Conservation (phyloP, 2,329 filamentous ascomycete species). For the Tetracladium maxilliforme region DNA sequence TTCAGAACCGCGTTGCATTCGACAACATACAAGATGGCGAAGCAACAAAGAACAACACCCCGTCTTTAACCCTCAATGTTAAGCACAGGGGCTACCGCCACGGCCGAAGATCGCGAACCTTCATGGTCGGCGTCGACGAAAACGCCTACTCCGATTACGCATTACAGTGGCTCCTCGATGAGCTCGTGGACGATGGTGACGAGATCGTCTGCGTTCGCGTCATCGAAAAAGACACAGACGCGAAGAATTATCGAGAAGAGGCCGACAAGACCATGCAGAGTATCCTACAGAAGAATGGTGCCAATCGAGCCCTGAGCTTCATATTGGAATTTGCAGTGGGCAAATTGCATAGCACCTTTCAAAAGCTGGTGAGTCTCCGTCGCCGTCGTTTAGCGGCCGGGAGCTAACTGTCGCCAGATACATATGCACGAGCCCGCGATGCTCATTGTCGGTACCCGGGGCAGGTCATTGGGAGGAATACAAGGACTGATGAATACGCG, state of each 20-base stretch:
- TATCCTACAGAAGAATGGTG: constrained; percentile 54
- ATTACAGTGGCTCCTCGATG: constrained; percentile 60
- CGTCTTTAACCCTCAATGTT: constrained; percentile 54
- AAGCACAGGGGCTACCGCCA: constrained; percentile 60
- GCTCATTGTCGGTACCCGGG: constrained; percentile 56
- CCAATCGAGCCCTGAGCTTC: constrained; percentile 56
- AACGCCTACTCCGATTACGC: constrained; percentile 66
- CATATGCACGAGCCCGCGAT: constrained; percentile 61
- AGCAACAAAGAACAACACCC: constrained; percentile 36
- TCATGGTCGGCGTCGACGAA: constrained; percentile 58
- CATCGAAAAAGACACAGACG: constrained; percentile 54
- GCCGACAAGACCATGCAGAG: constrained; percentile 48
- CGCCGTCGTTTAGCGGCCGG: constrained; percentile 1
- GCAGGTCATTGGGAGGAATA: constrained; percentile 53
- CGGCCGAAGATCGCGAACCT: constrained; percentile 52
- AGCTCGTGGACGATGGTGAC: constrained; percentile 64
- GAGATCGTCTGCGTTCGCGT: constrained; percentile 61
- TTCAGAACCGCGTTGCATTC: constrained; percentile 56
- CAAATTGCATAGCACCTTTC: constrained; percentile 57
- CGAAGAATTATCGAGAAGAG: constrained; percentile 47
- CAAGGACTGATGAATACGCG: constrained; percentile 50
- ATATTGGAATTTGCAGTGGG: constrained; percentile 60
- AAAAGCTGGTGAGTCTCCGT: constrained; percentile 47
- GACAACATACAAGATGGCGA: constrained; percentile 57
- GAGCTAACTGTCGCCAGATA: constrained; percentile 30